These are phyloP conservation scores for Trichoderma endophyticum DNA, from an alignment of 2,329 filamentous ascomycete species.

Conservation along the genomic window DNA sequence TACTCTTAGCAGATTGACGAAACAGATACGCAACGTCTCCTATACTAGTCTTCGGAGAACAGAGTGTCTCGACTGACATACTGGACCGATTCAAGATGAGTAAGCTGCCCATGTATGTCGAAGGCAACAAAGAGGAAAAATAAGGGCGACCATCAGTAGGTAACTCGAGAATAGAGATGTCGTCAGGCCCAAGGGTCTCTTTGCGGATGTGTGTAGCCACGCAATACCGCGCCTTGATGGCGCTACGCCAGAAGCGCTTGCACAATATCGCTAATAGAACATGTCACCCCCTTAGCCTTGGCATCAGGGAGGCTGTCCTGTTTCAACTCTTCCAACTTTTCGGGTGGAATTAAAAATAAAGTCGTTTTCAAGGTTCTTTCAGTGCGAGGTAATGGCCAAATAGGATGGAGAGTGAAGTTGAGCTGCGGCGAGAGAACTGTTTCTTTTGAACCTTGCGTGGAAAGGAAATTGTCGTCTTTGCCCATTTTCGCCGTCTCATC, in stretches of 20 bases:
- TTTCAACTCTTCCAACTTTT: slow-evolving; percentile 26
- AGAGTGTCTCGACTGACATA: slow-evolving; percentile 28
- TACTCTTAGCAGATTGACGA: slow-evolving; percentile 26
- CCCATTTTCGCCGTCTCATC: not conserved
- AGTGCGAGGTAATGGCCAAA: slow-evolving; percentile 31
- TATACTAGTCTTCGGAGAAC: slow-evolving; percentile 28
- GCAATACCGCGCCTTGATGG: slow-evolving; percentile 34
- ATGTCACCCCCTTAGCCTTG: slow-evolving; percentile 22
- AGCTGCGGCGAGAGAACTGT: slow-evolving; percentile 24
- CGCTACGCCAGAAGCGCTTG: slow-evolving; percentile 39
- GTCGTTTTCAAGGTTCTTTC: slow-evolving; percentile 30
- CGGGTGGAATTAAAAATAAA: slow-evolving; percentile 31
- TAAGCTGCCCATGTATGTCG: slow-evolving; percentile 30
- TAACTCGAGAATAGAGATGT: slow-evolving; percentile 34
- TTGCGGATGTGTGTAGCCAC: slow-evolving; percentile 28
- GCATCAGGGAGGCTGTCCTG: not conserved
- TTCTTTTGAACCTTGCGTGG: not conserved
- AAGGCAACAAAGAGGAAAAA: slow-evolving; percentile 30
- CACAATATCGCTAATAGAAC: slow-evolving; percentile 37
- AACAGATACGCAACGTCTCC: slow-evolving; percentile 26
- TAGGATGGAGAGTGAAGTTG: slow-evolving; percentile 26
- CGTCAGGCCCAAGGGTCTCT: slow-evolving; percentile 23
- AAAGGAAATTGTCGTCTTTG: not conserved
- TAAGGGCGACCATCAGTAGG: slow-evolving; percentile 32
- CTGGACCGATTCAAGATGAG: slow-evolving; percentile 29